Percentiles rank a stretch among this genome's conserved stretches.
phyloP scores from a whole-genome alignment of 73 alveolate genomes.

The Uronychia setigera region DNA sequence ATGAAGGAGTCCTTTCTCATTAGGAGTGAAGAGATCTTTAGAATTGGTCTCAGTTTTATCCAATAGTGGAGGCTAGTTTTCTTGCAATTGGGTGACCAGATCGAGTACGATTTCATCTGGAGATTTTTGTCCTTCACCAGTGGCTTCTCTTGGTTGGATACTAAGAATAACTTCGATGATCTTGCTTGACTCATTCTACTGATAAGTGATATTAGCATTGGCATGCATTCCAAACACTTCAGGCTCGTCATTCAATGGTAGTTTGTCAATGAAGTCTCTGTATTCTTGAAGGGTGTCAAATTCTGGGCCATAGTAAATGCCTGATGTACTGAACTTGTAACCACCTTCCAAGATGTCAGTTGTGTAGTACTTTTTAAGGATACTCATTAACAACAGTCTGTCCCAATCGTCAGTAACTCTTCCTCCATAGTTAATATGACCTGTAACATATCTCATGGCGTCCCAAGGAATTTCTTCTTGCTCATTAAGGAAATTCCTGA shows the following conservation, averaged over 20 bases:
- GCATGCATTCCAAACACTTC: slow-evolving; percentile 99
- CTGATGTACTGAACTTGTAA: slow-evolving; percentile 84
- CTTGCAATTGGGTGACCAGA: slow-evolving; percentile 60
- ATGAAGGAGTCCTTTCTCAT: slow-evolving; percentile 74
- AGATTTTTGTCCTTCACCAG: slow-evolving; percentile 82
- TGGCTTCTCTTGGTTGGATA: slow-evolving; percentile 93
- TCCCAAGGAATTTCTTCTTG: slow-evolving; percentile 95
- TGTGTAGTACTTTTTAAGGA: slow-evolving; percentile 79
- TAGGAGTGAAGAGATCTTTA: slow-evolving; percentile 47
- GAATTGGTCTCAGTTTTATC: slow-evolving; percentile 63
- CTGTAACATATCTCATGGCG: slow-evolving; percentile 95
- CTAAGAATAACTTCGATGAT: slow-evolving; percentile 82
- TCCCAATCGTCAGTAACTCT: slow-evolving; percentile 98
- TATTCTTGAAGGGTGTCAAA: slow-evolving; percentile 67
- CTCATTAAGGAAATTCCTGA: slow-evolving; percentile 88
- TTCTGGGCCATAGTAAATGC: slow-evolving; percentile 87
- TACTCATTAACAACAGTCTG: slow-evolving; percentile 82
- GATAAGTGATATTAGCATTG: slow-evolving; percentile 98
- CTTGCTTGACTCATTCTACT: slow-evolving; percentile 81
- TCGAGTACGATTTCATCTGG: slow-evolving; percentile 91
- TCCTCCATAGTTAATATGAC: slow-evolving; percentile 97
- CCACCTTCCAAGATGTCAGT: slow-evolving; percentile 83
- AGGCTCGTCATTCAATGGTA: slow-evolving; percentile 94
- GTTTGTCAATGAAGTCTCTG: slow-evolving; percentile 61
- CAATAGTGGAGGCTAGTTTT: slow-evolving; percentile 48